A percentile compares a stretch with the other conserved stretches of the same genome.
phyloP scores from a whole-genome alignment of 371 early-diverging fungal species.

The Batrachochytrium dendrobatidis region DNA sequence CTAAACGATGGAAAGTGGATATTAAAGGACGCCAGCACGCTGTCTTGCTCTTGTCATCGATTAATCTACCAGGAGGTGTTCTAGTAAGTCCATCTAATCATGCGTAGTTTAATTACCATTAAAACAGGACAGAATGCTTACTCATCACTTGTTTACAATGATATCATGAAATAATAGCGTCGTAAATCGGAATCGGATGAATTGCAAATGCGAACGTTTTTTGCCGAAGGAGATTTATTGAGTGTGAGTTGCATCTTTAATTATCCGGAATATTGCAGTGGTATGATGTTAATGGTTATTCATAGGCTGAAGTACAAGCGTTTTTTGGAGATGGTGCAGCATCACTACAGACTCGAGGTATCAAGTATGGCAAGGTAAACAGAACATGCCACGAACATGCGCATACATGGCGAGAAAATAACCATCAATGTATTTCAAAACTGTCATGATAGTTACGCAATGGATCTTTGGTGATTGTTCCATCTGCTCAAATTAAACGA shows the following conservation, averaged over 20 bases:
- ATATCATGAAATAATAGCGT: conserved; percentile 45
- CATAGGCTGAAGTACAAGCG: conserved; percentile 90
- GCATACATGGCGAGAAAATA: not conserved
- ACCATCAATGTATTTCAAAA: not conserved
- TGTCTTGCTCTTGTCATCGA: conserved; percentile 81
- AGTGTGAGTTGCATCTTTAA: conserved; percentile 49
- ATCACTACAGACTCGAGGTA: conserved; percentile 90
- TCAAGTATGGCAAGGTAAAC: conserved; percentile 88
- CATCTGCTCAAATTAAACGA: conserved; percentile 79
- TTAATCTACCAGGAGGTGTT: conserved; percentile 95
- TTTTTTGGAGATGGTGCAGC: conserved; percentile 83
- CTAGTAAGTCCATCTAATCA: conserved; percentile 48
- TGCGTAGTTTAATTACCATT: not conserved
- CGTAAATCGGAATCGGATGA: conserved; percentile 98
- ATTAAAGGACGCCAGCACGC: conserved; percentile 87
- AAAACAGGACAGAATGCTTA: no score
- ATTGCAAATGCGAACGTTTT: conserved; percentile 94
- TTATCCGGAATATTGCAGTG: not conserved
- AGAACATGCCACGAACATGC: not conserved
- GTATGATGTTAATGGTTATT: not conserved
- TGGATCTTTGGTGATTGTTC: conserved; percentile 79
- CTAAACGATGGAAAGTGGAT: conserved; percentile 97
- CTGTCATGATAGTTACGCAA: conserved; percentile 57
- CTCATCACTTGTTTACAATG: no score
- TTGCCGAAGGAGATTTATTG: conserved; percentile 92